These are phyloP conservation scores for Clathrospora elynae DNA, from an alignment of 2,329 filamentous ascomycete genomes.

Conservation along the genomic window DNA sequence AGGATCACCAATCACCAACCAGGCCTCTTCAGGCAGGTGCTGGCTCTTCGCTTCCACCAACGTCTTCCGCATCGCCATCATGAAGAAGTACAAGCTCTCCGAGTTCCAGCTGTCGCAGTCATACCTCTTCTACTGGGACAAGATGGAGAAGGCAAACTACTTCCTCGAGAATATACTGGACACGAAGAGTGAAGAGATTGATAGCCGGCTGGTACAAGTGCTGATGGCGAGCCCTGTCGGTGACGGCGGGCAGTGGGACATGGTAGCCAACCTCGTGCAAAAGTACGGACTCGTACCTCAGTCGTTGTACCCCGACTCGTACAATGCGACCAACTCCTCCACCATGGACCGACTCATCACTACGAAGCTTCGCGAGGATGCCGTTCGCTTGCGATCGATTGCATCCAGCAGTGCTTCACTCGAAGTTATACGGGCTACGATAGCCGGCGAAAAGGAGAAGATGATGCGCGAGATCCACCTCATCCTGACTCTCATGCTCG, in stretches of 20 bases:
- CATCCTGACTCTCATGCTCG: slow-evolving; percentile 81
- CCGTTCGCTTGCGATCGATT: slow-evolving; percentile 70
- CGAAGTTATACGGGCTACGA: slow-evolving; percentile 47
- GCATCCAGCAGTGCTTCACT: slow-evolving; percentile 46
- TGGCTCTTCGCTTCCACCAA: slow-evolving; percentile 95
- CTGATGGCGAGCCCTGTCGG: slow-evolving; percentile 70
- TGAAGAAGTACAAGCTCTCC: slow-evolving; percentile 78
- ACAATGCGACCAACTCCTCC: slow-evolving; percentile 73
- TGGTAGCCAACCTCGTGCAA: slow-evolving; percentile 81
- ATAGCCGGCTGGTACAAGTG: slow-evolving; percentile 72
- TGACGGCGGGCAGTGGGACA: slow-evolving; percentile 91
- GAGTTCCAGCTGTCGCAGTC: slow-evolving; percentile 85
- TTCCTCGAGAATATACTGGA: slow-evolving; percentile 85
- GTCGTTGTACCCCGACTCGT: slow-evolving; percentile 78
- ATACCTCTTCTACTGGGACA: slow-evolving; percentile 93
- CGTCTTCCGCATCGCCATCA: slow-evolving; percentile 84
- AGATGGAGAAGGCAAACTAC: slow-evolving; percentile 88
- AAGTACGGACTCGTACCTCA: slow-evolving; percentile 92
- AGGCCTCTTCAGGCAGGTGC: slow-evolving; percentile 79
- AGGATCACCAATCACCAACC: slow-evolving; percentile 82
- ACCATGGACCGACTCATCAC: slow-evolving; percentile 76
- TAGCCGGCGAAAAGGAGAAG: slow-evolving; percentile 65
- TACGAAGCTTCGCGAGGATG: slow-evolving; percentile 85
- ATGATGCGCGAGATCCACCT: slow-evolving; percentile 82
- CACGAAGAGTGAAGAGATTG: slow-evolving; percentile 71